Evolutionary conservation across 805 yeast species (phyloP).

Genomic region (Suhomyces faveliae): DNA sequence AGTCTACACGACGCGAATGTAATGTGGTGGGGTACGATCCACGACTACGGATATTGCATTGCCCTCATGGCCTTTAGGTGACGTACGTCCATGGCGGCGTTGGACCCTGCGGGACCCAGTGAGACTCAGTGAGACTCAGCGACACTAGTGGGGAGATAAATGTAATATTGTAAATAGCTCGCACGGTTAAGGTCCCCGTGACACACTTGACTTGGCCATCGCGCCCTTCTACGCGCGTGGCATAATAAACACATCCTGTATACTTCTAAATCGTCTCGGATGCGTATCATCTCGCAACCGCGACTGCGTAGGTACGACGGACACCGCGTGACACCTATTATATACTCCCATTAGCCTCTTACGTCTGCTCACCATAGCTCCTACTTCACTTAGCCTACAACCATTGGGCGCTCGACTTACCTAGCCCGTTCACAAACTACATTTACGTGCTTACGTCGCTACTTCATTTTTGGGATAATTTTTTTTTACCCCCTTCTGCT

Average conservation of each 20-base stretch:
- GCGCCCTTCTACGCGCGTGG: not conserved
- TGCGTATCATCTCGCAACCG: not conserved
- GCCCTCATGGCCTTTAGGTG: too few species aligned
- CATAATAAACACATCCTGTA: not conserved
- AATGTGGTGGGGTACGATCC: too few species aligned
- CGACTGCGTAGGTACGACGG: not conserved
- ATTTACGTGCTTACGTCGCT: not conserved
- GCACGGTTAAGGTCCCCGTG: not conserved
- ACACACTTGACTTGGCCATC: not conserved
- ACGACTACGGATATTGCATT: too few species aligned
- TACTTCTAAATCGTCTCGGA: not conserved
- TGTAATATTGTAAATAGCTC: too few species aligned
- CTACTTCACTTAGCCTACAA: not conserved
- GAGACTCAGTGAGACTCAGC: too few species aligned
- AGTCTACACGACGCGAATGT: too few species aligned
- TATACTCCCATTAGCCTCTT: not conserved
- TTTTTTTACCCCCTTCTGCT: not conserved
- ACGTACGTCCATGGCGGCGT: too few species aligned
- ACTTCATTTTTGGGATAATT: not conserved
- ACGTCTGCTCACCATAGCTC: not conserved
- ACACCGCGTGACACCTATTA: not conserved
- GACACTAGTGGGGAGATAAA: too few species aligned
- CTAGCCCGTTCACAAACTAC: not conserved
- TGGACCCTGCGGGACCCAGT: too few species aligned
- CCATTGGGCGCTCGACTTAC: not conserved